These are phyloP conservation scores for Escovopsis sp. DNA, from an alignment of 2,329 filamentous ascomycete genomes.

Conservation along the genomic window DNA sequence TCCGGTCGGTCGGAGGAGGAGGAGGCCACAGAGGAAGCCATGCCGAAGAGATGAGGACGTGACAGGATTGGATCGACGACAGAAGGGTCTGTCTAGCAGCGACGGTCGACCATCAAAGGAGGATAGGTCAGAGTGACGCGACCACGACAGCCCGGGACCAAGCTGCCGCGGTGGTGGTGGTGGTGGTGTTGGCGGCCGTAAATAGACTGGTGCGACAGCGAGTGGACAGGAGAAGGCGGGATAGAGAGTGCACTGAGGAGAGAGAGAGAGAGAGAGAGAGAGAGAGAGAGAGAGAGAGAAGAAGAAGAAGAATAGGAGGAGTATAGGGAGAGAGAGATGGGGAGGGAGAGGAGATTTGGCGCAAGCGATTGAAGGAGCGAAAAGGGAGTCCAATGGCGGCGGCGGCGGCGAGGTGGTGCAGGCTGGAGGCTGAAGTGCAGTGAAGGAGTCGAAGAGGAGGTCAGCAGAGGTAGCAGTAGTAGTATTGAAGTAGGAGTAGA, in stretches of 20 bases:
- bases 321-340: slow-evolving; percentile 1
- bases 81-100: slow-evolving; percentile 11
- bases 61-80: slow-evolving; percentile 1
- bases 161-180: background rate
- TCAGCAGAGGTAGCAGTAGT: slow-evolving; percentile 22
- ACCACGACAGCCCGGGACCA: background rate
- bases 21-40: slow-evolving; percentile 29
- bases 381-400: background rate
- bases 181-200: no score
- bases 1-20: slow-evolving; percentile 26
- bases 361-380: background rate
- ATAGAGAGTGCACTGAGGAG: background rate
- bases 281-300: slow-evolving; percentile 1
- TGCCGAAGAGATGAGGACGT: slow-evolving; percentile 12
- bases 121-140: slow-evolving; percentile 1
- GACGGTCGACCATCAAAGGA: slow-evolving; percentile 10
- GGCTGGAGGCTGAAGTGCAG: slow-evolving; percentile 6
- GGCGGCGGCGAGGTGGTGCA: no score
- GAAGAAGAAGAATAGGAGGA: slow-evolving; percentile 1
- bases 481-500: no score
- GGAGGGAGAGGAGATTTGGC: background rate
- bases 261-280: background rate
- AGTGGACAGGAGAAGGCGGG: background rate
- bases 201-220: background rate
- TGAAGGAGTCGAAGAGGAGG: slow-evolving; percentile 36